Base-by-base conservation (phyloP, 2,329 filamentous ascomycete species). In the Thielaviopsis ethacetica region DNA sequence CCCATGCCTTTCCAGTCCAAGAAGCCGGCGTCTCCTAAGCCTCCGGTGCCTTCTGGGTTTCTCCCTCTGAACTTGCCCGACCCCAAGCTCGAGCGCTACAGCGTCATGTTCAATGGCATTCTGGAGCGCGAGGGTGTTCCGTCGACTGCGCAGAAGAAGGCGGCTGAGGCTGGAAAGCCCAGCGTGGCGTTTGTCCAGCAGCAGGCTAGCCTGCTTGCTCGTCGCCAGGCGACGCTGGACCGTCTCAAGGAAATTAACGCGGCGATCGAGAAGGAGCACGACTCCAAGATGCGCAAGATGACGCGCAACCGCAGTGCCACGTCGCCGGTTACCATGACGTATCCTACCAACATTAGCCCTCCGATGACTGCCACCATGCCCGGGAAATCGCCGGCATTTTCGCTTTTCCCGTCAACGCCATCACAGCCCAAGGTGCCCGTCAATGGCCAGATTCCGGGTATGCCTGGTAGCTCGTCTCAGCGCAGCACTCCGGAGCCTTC, bases 101-200 rank as follows among this genome's bases (percentile, higher is more conserved):
- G 90, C 65, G 80, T 96, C 63, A 96, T 96, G 91, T 96, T 97
- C 67, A 82, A 84, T 59, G 80, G 80, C 44, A 75, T 96, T 6
- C 73, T 95, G 26, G 78, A 81, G 62, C 69, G 69, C 7, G 6
- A 61, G 66, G 17, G 54, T 12, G 51, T 60, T 50, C 22, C 52
- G 9, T 55, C 57, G 5, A 44, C 38, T 17, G 38, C 38, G 5
- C 38, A 44, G 7, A 44, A 44, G 38, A n/a, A 44, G 38, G 38
- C 38, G 38, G 38, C 38, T 15, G 38, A n/a, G 15, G 17, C 17
- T 2, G 13, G n/a, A 44, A 44, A 44, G 15, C 38, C 38, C 2
- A 44, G 13, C 3, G 12, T 10, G 15, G 17, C 38, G n/a, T 64
- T 63, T 58, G 55, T 63, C 51, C 63, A 67, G 62, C 61, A 64